Percentiles rank a stretch among this genome's conserved stretches.
Evolutionary conservation across 169 alveolate genomes (phyloP).

Genomic region (Plasmodium coatneyi): DNA sequence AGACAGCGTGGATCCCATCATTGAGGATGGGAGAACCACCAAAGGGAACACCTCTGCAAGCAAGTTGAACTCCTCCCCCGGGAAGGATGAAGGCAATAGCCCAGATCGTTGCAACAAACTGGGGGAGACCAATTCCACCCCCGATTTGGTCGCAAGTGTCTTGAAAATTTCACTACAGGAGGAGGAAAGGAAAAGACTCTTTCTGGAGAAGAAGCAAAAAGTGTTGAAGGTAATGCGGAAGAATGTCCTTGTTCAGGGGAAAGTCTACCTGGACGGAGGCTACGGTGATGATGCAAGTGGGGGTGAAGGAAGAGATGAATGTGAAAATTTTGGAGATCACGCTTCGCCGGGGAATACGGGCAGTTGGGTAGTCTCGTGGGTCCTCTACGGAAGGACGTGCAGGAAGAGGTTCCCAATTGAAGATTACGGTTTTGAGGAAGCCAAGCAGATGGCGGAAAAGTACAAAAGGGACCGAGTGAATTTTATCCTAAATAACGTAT

Average conservation of each 20-base stretch:
- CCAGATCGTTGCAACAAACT: neutral
- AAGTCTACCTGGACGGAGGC: neutral
- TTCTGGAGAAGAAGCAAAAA: conserved; percentile 2
- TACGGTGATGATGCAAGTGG: neutral
- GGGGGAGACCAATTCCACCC: neutral
- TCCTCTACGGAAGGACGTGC: conserved; percentile 77
- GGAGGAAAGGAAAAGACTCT: neutral
- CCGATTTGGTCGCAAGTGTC: neutral
- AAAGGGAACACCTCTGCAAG: neutral
- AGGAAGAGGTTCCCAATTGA: conserved; percentile 74
- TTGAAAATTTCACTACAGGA: neutral
- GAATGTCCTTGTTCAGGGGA: neutral
- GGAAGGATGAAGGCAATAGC: neutral
- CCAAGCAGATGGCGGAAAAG: conserved; percentile 81
- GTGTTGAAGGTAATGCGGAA: neutral
- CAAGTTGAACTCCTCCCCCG: neutral
- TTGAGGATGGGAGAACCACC: neutral
- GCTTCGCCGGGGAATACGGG: conserved; percentile 8
- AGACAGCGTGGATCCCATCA: neutral
- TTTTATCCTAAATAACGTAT: conserved; percentile 46
- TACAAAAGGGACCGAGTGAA: conserved; percentile 79
- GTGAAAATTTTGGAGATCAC: neutral
- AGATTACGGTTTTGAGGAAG: conserved; percentile 78
- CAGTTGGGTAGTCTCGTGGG: conserved; percentile 83
- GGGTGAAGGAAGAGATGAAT: neutral